Percentiles rank a stretch among this genome's conserved stretches.
These are phyloP conservation scores for Suillus variegatus DNA, from an alignment of 768 basidiomycete species.

Conservation along the genomic window DNA sequence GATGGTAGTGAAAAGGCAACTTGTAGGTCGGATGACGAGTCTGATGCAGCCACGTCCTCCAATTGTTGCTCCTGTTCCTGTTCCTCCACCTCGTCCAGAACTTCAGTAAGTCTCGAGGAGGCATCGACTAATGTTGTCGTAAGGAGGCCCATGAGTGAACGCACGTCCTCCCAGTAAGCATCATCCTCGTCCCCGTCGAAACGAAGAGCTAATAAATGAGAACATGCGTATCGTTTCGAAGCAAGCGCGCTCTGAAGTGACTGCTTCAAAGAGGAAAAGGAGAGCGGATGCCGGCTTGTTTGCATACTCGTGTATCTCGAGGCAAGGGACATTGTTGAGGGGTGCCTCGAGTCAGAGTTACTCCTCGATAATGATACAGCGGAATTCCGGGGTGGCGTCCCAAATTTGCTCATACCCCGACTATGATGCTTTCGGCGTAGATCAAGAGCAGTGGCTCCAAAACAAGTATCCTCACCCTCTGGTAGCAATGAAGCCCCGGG, in stretches of 20 bases:
- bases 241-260: slow-evolving; percentile 67
- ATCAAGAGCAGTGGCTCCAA: slow-evolving; percentile 64
- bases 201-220: slow-evolving; percentile 77
- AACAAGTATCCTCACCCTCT: slow-evolving; percentile 38
- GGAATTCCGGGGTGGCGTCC: slow-evolving; percentile 28
- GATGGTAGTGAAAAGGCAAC: slow-evolving; percentile 20
- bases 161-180: slow-evolving; percentile 84
- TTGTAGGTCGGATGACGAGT: slow-evolving; percentile 15
- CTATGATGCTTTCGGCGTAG: slow-evolving; percentile 55
- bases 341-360: slow-evolving; percentile 19
- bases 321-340: slow-evolving; percentile 40
- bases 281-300: slow-evolving; percentile 63
- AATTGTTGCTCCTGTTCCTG: slow-evolving; percentile 42
- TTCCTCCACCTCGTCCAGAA: slow-evolving; percentile 60
- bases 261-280: slow-evolving; percentile 59
- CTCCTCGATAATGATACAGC: slow-evolving; percentile 19
- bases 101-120: slow-evolving; percentile 59
- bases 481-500: slow-evolving; percentile 21
- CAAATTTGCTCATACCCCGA: slow-evolving; percentile 53
- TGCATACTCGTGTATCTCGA: slow-evolving; percentile 68
- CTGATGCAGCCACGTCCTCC: slow-evolving; percentile 48
- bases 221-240: slow-evolving; percentile 75
- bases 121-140: slow-evolving; percentile 69
- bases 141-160: slow-evolving; percentile 70
- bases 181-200: slow-evolving; percentile 76